Evolutionary conservation across 306 rosid genomes (phyloP).

Genomic region (Cajanus cajan): DNA sequence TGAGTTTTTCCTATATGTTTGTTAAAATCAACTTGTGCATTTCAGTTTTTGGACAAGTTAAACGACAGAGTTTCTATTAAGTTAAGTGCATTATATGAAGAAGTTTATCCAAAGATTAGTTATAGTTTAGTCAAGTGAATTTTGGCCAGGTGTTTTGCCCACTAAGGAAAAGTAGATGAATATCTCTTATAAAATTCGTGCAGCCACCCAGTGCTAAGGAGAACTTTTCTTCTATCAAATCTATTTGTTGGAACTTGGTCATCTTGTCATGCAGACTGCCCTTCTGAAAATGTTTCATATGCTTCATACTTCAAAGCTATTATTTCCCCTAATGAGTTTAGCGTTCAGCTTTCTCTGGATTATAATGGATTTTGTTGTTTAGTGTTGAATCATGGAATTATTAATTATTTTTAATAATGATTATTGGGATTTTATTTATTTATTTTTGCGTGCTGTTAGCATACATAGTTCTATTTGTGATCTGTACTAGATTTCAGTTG

Average conservation of each 20-base stretch:
- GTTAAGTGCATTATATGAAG: too few relatives aligned
- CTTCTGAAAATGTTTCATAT: slow-evolving; percentile 12
- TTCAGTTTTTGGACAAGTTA: too few relatives aligned
- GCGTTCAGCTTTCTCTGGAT: not conserved
- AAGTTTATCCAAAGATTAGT: not conserved
- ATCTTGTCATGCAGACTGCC: slow-evolving; percentile 2
- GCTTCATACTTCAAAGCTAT: not conserved
- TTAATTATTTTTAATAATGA: not conserved
- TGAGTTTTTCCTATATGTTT: too few relatives aligned
- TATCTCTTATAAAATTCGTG: not conserved
- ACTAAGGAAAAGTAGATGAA: not conserved
- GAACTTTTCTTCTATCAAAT: not conserved
- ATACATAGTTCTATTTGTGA: not conserved
- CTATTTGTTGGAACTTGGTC: not conserved
- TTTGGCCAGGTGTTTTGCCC: not conserved
- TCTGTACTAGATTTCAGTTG: not conserved
- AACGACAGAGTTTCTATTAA: too few relatives aligned
- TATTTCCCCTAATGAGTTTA: not conserved
- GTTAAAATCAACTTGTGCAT: too few relatives aligned
- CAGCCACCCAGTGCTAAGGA: not conserved
- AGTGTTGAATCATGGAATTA: not conserved
- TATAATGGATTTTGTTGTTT: not conserved
- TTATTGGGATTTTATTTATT: not conserved
- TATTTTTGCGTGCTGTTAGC: not conserved
- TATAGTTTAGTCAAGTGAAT: not conserved